A percentile compares a stretch with the other conserved stretches of the same genome.
phyloP scores from a whole-genome alignment of 2,329 filamentous ascomycete species.

The Thelonectria olida region DNA sequence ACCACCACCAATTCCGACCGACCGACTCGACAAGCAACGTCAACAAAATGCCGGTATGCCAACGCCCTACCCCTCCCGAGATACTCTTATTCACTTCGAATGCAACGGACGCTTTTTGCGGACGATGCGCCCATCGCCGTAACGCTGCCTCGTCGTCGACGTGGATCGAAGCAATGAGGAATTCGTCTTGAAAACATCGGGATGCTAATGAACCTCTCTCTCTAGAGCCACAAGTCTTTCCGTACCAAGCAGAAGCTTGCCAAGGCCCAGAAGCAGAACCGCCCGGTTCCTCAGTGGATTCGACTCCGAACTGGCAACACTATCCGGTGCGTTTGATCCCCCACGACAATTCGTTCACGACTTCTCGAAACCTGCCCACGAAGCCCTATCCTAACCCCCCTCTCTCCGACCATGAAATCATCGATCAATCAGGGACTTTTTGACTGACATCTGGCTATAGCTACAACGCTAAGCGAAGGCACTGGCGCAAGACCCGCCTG shows the following conservation, averaged over 20 bases:
- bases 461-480: conserved; percentile 99
- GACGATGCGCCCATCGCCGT: conserved; percentile 3
- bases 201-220: conserved; percentile 38
- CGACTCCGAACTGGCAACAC: conserved; percentile 98
- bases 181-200: background rate
- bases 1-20: conserved; percentile 39
- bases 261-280: conserved; percentile 99
- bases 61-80: background rate
- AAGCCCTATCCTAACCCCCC: background rate
- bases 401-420: background rate
- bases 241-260: conserved; percentile 99
- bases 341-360: conserved; percentile 7
- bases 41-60: conserved; percentile 55
- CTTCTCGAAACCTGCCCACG: conserved; percentile 4
- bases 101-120: conserved; percentile 16
- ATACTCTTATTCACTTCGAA: background rate
- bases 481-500: conserved; percentile 99
- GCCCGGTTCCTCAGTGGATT: conserved; percentile 99
- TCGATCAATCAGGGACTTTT: background rate
- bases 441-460: conserved; percentile 58
- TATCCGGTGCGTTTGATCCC: conserved; percentile 85
- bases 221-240: conserved; percentile 99
- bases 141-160: conserved; percentile 1
- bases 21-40: conserved; percentile 50
- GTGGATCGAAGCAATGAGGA: conserved; percentile 4